A percentile compares a stretch with the other conserved stretches of the same genome.
Evolutionary conservation across 2,329 filamentous ascomycete genomes (phyloP).

Genomic region (Ascochyta clinopodiicola): DNA sequence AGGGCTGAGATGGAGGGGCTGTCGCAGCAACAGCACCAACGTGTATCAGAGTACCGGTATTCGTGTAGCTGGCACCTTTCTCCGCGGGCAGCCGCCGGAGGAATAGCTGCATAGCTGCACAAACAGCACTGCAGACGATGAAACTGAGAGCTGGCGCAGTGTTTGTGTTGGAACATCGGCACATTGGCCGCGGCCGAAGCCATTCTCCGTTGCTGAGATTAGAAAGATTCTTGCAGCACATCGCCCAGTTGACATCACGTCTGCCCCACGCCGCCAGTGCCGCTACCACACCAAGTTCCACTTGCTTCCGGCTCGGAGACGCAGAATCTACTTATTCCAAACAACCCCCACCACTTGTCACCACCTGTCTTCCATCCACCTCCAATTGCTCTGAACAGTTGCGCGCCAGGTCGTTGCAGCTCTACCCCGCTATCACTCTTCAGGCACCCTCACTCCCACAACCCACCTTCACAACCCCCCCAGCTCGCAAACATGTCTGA

Average conservation of each 20-base stretch:
- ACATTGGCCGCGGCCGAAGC: constrained; percentile 43
- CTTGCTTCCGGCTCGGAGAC: constrained; percentile 37
- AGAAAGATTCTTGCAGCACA: constrained; percentile 31
- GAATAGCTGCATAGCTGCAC: constrained; percentile 2
- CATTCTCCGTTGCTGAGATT: constrained; percentile 32
- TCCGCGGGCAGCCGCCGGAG: constrained; percentile 12
- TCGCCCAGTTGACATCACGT: constrained; percentile 32
- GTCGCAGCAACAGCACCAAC: constrained; percentile 11
- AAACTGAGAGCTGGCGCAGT: constrained; percentile 11
- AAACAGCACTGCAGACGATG: constrained; percentile 5
- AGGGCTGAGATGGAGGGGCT: constrained; percentile 21
- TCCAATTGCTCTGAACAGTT: constrained; percentile 36
- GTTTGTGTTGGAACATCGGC: constrained; percentile 15
- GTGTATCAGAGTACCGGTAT: constrained; percentile 10
- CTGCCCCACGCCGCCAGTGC: constrained; percentile 38
- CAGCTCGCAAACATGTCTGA: constrained; percentile 44
- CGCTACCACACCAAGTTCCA: constrained; percentile 31
- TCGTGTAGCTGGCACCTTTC: constrained; percentile 19
- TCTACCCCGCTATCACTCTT: constrained; percentile 36
- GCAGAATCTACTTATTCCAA: constrained; percentile 44
- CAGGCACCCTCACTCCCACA: constrained; percentile 21
- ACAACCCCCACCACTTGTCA: constrained; percentile 35
- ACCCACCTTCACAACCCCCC: constrained; percentile 11
- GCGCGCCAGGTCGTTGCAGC: constrained; percentile 41
- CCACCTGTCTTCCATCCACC: constrained; percentile 31